Conservation (phyloP, 192 early-diverging fungal genomes). For the Thoreauomyces humboldtii region DNA sequence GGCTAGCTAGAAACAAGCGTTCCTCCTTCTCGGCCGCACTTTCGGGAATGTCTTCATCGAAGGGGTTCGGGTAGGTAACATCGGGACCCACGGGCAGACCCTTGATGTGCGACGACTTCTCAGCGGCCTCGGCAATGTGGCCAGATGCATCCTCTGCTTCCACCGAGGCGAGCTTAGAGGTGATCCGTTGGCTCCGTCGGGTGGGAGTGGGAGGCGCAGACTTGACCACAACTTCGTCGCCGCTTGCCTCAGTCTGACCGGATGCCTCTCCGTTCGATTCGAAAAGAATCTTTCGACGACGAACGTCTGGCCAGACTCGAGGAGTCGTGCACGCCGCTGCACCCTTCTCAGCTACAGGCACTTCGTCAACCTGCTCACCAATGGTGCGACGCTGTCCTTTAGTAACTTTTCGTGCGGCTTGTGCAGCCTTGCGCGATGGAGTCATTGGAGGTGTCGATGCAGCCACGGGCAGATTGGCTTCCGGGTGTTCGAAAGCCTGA, state of each 20-base stretch:
- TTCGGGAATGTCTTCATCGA: too few relatives aligned
- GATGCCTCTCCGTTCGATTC: not conserved
- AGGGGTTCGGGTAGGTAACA: too few relatives aligned
- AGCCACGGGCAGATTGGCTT: not conserved
- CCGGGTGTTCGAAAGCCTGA: not conserved
- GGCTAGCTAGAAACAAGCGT: too few relatives aligned
- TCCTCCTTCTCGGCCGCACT: too few relatives aligned
- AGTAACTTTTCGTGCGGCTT: slow-evolving; percentile 10
- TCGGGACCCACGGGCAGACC: too few relatives aligned
- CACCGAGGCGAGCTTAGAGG: not conserved
- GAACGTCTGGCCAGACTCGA: slow-evolving; percentile 6
- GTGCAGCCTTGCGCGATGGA: slow-evolving; percentile 16
- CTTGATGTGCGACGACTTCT: too few relatives aligned
- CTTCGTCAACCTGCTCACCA: too few relatives aligned
- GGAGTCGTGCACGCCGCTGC: not conserved
- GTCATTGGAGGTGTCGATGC: slow-evolving; percentile 7
- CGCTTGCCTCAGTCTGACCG: not conserved
- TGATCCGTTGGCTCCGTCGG: not conserved
- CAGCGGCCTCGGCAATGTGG: too few relatives aligned
- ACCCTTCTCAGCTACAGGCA: too few relatives aligned
- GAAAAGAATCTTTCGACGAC: not conserved
- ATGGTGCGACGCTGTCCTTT: too few relatives aligned
- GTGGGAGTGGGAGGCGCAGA: not conserved
- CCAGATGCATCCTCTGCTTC: not conserved
- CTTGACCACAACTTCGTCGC: not conserved